Base-by-base conservation (phyloP, 1,284 basidiomycete genomes). In the Pyrrhoderma lamaoense region DNA sequence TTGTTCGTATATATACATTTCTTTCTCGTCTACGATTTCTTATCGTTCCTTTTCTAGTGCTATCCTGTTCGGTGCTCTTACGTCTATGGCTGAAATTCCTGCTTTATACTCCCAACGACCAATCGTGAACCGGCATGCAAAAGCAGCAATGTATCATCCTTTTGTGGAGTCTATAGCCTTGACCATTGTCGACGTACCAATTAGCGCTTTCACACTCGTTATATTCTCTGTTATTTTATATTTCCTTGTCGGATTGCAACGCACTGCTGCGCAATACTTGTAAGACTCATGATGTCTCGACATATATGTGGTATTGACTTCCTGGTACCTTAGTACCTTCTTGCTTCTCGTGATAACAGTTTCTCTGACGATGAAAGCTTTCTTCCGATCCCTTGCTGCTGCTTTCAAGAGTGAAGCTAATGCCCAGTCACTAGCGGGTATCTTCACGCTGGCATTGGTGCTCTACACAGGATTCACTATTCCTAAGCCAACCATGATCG, bases 41-140 rank as follows among this genome's bases (percentile, higher is more conserved):
- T 5, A 31, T 5, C 5, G 11, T 31, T 11, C 27, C 27, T 5
- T 31, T n/a, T n/a, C n/a, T 31, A 31, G 27, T 80, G 82, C 53
- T 0, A 64, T 81, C 7, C 70, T 82, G 8, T 77, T 80, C 61
- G 67, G 72, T 5, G 76, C 76, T 1, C 62, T 82, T 13, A 67
- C 71, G 25, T 69, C 72, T n/a, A 78, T 81, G 76, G 73, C 84
- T 14, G 89, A 93, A 64, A 85, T 90, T 42, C 80, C 84, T 0
- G 74, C 82, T 0, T 71, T 87, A 3, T 89, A 82, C 64, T 65
- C 72, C 1, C 84, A 89, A 59, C 80, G 88, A 23, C 80, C 84
- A 0, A 88, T 92, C 49, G 74, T 89, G 2, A 70, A 74, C 16
- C 76, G 78, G 36, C 81, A 82, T 52, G 65, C 73, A 52, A 74